These are phyloP conservation scores for Beauveria sp. DNA, from an alignment of 2,329 filamentous ascomycete genomes.

Conservation along the genomic window DNA sequence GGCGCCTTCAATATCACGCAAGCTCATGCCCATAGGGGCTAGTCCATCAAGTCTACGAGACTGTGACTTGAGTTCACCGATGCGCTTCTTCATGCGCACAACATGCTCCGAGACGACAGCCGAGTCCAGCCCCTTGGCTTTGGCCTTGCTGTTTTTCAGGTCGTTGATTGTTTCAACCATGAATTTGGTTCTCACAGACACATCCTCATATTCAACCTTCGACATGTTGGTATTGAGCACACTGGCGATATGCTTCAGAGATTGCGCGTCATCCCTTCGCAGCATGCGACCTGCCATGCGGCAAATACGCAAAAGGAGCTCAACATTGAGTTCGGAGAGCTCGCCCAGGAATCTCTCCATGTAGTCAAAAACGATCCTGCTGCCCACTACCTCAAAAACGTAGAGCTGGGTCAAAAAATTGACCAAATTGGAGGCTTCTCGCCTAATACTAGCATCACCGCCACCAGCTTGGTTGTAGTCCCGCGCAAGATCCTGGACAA, in stretches of 20 bases:
- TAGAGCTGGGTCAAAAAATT: conserved; percentile 82
- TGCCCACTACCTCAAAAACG: conserved; percentile 80
- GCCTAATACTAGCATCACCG: conserved; percentile 31
- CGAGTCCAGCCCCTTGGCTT: conserved; percentile 63
- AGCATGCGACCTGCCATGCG: conserved; percentile 75
- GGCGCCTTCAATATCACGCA: conserved; percentile 73
- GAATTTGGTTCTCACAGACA: conserved; percentile 86
- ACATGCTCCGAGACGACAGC: conserved; percentile 73
- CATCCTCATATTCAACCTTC: conserved; percentile 56
- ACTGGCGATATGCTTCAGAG: conserved; percentile 81
- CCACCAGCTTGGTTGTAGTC: conserved; percentile 42
- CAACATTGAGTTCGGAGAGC: conserved; percentile 79
- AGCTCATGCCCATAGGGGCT: conserved; percentile 73
- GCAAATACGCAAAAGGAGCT: conserved; percentile 77
- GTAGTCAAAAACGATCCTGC: conserved; percentile 83
- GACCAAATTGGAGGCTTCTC: conserved; percentile 60
- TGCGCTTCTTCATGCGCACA: conserved; percentile 77
- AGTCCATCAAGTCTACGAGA: conserved; percentile 57
- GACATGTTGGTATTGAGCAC: conserved; percentile 67
- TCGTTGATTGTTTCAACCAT: conserved; percentile 97
- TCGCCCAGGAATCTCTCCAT: conserved; percentile 67
- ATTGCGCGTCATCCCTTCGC: conserved; percentile 77
- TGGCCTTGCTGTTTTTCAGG: conserved; percentile 88
- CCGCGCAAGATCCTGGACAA: conserved; percentile 67
- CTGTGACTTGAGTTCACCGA: conserved; percentile 64